Evolutionary conservation across 129 eudicot species (phyloP), one percentile per base, ranked within the genome.

Genomic region (Saussurea involucrata): DNA sequence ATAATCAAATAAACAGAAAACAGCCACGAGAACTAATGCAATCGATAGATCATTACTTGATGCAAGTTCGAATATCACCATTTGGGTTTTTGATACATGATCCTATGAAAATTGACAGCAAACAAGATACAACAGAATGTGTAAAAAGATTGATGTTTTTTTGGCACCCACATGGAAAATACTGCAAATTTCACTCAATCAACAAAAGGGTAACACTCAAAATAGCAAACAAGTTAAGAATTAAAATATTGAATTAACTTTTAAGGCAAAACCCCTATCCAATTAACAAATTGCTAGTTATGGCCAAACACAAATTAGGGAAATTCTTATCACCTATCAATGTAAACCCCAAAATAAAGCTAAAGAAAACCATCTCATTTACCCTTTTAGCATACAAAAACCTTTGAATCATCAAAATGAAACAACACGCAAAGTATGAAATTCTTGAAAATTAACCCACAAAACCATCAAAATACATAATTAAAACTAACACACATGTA

Each of bases 111-210:
- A 1, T 20, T 18, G 24, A 33, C 15, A 42, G 21, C 29, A 68
- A 53, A 49, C 69, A 33, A 73, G 61, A 66, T 49, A 66, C 7
- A 60, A 73, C 60, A 55, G 66, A 73, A 33, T 24, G 17, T 55
- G 69, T 58, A 72, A 58, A 71, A 77, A 53, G 22, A 42, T 77
- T 66, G 64, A 66, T 82, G 29, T 17, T 76, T 72, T 72, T 34
- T 25, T 9, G 37, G 66, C 61, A 77, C 70, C 79, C 79, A 77
- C 57, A 25, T 77, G 78, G 40, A 20, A 82, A 72, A 65, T 7
- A 63, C 72, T 18, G 29, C 2, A 77, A 37, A 57, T 65, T 77
- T 28, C 6, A 67, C 72, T 58, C 65, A 74, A 58, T 80, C 6
- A 20, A 2, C 55, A 55, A 34, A 74, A 67, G 66, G 80, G 75